Conservation (phyloP, 2,329 filamentous ascomycete species). For the Trichoderma koningiopsis region DNA sequence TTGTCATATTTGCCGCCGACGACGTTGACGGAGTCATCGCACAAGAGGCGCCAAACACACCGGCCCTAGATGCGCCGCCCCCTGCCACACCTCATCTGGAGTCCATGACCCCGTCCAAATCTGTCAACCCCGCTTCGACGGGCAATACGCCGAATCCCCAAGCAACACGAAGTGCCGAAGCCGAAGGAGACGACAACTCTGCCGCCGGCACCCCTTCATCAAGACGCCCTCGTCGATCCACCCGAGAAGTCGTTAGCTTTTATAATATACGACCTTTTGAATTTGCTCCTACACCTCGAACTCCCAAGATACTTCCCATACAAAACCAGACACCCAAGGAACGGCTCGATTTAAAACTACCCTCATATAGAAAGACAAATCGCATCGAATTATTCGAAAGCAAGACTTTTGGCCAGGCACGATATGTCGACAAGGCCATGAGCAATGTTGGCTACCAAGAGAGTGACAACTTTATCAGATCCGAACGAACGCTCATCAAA, state of each 20-base stretch:
- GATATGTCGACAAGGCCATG: constrained; percentile 96
- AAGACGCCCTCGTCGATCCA: constrained; percentile 46
- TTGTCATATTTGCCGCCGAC: constrained; percentile 77
- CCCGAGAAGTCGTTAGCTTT: constrained; percentile 55
- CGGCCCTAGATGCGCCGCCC: constrained; percentile 33
- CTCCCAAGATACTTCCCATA: constrained; percentile 70
- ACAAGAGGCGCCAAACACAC: constrained; percentile 42
- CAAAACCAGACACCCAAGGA: constrained; percentile 80
- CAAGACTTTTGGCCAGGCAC: constrained; percentile 79
- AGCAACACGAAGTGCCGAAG: constrained; percentile 31
- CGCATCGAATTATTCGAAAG: constrained; percentile 82
- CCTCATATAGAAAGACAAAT: constrained; percentile 74
- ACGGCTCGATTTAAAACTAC: constrained; percentile 74
- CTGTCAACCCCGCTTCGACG: constrained; percentile 47
- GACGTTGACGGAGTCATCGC: constrained; percentile 76
- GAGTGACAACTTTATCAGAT: constrained; percentile 82
- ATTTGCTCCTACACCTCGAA: constrained; percentile 50
- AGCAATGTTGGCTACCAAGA: constrained; percentile 95
- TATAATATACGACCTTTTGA: constrained; percentile 55
- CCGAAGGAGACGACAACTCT: constrained; percentile 40
- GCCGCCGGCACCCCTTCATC: constrained; percentile 40
- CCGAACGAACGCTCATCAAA: constrained; percentile 71
- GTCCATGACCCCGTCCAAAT: constrained; percentile 50
- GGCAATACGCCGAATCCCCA: constrained; percentile 48
- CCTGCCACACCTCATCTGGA: constrained; percentile 42